Conservation (phyloP, 129 eudicot genomes). For the Sambucus nigra region DNA sequence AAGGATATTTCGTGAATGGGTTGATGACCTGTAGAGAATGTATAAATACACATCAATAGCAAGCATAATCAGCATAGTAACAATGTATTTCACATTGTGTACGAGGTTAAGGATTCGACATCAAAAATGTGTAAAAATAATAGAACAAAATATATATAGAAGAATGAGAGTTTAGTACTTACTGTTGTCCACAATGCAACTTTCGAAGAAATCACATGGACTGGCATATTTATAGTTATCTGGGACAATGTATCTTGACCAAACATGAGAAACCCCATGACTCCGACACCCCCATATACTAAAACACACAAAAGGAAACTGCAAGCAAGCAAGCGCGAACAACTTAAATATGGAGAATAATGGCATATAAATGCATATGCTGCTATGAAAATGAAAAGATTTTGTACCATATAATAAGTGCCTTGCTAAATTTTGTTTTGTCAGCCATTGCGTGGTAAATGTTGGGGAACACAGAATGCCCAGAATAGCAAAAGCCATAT, state of each 20-base stretch:
- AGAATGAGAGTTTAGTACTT: conserved; percentile 12
- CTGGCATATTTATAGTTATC: conserved; percentile 79
- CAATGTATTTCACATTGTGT: conserved; percentile 5
- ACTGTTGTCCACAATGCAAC: conserved; percentile 92
- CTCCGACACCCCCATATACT: conserved; percentile 63
- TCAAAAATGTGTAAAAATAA: too few species aligned
- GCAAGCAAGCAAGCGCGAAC: conserved; percentile 15
- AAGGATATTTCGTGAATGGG: too few species aligned
- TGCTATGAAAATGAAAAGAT: background rate
- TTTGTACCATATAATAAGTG: conserved; percentile 49
- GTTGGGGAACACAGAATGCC: conserved; percentile 90
- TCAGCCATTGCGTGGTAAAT: conserved; percentile 96
- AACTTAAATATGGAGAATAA: conserved; percentile 9
- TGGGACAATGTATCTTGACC: conserved; percentile 75
- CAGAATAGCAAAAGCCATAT: conserved; percentile 83
- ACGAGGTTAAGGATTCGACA: background rate
- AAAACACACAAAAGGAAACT: conserved; percentile 54
- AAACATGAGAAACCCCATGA: conserved; percentile 85
- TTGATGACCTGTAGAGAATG: too few species aligned
- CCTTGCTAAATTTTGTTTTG: conserved; percentile 59
- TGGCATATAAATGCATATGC: background rate
- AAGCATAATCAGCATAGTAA: conserved; percentile 12
- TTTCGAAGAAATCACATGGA: conserved; percentile 42
- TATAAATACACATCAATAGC: background rate
- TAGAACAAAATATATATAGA: background rate